Evolutionary conservation across 1,284 basidiomycete genomes (phyloP).

Genomic region (Hypsizygus ulmarius): DNA sequence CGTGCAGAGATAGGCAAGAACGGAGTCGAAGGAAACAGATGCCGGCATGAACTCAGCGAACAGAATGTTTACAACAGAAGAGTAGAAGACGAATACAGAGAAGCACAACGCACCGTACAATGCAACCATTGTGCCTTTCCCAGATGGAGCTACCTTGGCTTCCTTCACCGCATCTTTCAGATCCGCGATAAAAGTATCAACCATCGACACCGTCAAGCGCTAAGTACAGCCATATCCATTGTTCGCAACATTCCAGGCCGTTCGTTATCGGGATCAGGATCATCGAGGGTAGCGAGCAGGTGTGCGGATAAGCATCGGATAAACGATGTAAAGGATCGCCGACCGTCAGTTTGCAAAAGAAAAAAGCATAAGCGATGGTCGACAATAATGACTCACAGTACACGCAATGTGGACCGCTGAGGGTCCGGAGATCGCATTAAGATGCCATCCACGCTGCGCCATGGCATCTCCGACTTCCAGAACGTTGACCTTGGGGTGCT

Average conservation of each 20-base stretch:
- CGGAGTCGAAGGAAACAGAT: too few species aligned
- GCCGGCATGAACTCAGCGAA: too few species aligned
- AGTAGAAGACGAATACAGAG: conserved; percentile 1
- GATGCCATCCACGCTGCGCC: conserved; percentile 84
- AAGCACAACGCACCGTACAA: conserved; percentile 72
- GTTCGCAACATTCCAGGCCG: neutral
- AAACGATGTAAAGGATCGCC: neutral
- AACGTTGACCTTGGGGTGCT: conserved; percentile 59
- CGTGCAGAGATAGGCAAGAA: too few species aligned
- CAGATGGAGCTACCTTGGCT: conserved; percentile 54
- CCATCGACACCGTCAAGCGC: conserved; percentile 75
- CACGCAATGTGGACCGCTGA: conserved; percentile 92
- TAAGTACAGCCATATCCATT: conserved; percentile 31
- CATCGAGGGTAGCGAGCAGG: neutral
- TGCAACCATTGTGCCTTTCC: conserved; percentile 81
- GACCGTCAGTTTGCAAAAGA: conserved; percentile 2
- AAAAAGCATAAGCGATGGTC: neutral
- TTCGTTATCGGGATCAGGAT: neutral
- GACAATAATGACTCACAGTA: conserved; percentile 59
- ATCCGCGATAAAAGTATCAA: conserved; percentile 79
- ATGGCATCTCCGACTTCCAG: conserved; percentile 91
- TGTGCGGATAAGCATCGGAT: neutral
- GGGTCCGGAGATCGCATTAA: conserved; percentile 82
- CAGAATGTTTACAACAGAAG: neutral
- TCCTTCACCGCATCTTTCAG: conserved; percentile 74